Evolutionary conservation across 169 alveolate genomes (phyloP), one percentile per base, ranked within the genome.

Genomic region (Eimeria necatrix): DNA sequence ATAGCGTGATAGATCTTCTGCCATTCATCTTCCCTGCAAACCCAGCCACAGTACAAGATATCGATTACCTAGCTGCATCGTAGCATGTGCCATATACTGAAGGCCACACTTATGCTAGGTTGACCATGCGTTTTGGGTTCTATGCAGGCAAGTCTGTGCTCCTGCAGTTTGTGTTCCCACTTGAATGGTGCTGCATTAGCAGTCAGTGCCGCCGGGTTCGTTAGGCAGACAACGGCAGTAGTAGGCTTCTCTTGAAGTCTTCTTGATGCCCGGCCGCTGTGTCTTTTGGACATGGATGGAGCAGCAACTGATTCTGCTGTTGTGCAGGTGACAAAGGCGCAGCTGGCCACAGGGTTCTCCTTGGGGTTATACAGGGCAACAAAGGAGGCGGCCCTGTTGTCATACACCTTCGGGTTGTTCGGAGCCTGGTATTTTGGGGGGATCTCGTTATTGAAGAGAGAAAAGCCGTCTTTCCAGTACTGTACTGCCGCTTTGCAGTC

Each of bases 281-380:
- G 41, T 0, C 41, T 32, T 32, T 32, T 32, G 2, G 41, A 32
- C 41, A 32, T 32, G 41, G 41, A 32, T 32, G 41, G 41, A 32
- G 41, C 41, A 32, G 41, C 41, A 32, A 32, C 0, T 32, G 41
- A 32, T 32, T 32, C 41, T 32, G 41, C 41, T 32, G 41, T 48
- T 48, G 68, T 48, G 81, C 93, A 85, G 41, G 24, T 61, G 64
- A 61, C 76, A 4, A 60, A 85, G 6, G 64, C 64, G 53, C 93
- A 85, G 48, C 26, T 18, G 68, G 46, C 81, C 1, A n/a, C 60
- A 20, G 93, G 68, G 51, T 46, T 9, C 56, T 78, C 64, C 46
- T 85, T 85, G 49, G 93, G 93, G 49, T 85, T 85, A n/a, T 41
- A 60, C 20, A 85, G 93, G 59, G 93, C 93, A 59, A 85, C 80